Base-by-base conservation (phyloP, 2,329 filamentous ascomycete genomes). In the Bisporella sp. region DNA sequence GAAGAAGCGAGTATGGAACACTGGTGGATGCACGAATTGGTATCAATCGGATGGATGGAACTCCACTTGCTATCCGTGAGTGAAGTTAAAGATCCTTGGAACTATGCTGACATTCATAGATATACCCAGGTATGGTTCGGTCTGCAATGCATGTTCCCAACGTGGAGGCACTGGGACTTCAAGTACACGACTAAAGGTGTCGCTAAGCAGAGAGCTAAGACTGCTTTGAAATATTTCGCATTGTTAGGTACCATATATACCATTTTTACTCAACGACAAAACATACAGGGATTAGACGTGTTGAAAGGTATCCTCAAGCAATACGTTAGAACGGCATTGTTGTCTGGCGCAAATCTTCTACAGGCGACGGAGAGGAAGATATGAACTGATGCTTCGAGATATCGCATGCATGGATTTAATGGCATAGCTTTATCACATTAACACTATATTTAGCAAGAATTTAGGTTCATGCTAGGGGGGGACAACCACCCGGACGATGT, bases 141-240 rank as follows among this genome's bases (percentile, higher is more conserved):
- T 47, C 62, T 72, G 21, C 64, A 72, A 8, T 79, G 74, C 63
- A 70, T 68, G 54, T 80, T 78, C 54, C 76, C 76, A 2, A 70
- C 66, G 29, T 80, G 74, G 73, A 64, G 57, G n/a, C 70, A 81
- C 54, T 81, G 76, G 77, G 69, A 72, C 13, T 70, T 76, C 12
- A 67, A 64, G 35, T 76, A 76, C 48, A 80, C 77, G 2, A 57
- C 54, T 7, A 75, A 74, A 54, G 77, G 77, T 21, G 21, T 21
- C 21, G 21, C 21, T 21, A 21, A 21, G 21, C 21, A 42, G 41
- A 42, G 41, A 42, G 41, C 41, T 8, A 42, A 42, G 41, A 42
- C 41, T 28, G 5, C n/a, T 21, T 42, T 42, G 5, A 42, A 11
- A 42, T 42, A n/a, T 21, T 29, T 42, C 41, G 41, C 41, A 21